These are phyloP conservation scores for Mycosarcoma mackinlayi DNA, from an alignment of 1,284 basidiomycete genomes.

Conservation along the genomic window DNA sequence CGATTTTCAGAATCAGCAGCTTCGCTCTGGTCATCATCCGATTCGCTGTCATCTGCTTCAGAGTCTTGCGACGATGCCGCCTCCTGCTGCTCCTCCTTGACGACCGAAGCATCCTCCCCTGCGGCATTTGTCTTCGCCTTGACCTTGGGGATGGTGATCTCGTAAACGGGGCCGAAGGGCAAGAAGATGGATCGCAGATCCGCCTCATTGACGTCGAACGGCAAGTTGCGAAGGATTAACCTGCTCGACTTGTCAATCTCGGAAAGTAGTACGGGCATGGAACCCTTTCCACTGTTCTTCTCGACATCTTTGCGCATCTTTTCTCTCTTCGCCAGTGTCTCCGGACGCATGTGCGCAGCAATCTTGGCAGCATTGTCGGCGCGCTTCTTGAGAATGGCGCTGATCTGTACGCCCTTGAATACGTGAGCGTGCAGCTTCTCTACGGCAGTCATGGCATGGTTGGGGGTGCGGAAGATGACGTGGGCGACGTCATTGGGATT, in stretches of 20 bases:
- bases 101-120: slow-evolving; percentile 45
- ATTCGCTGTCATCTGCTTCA: slow-evolving; percentile 15
- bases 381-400: slow-evolving; percentile 89
- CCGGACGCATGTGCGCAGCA: slow-evolving; percentile 70
- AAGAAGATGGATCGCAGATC: slow-evolving; percentile 89
- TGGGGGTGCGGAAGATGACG: slow-evolving; percentile 79
- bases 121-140: slow-evolving; percentile 23
- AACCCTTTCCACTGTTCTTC: slow-evolving; percentile 46
- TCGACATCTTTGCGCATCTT: slow-evolving; percentile 69
- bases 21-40: slow-evolving; percentile 14
- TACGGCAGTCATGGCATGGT: slow-evolving; percentile 78
- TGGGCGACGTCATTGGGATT: slow-evolving; percentile 72
- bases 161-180: slow-evolving; percentile 86
- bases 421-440: slow-evolving; percentile 90
- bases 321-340: slow-evolving; percentile 68
- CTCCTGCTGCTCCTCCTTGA: slow-evolving; percentile 16
- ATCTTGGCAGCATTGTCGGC: slow-evolving; percentile 74
- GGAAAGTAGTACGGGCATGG: slow-evolving; percentile 41
- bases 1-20: slow-evolving; percentile 18
- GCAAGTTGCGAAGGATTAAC: slow-evolving; percentile 91
- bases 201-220: slow-evolving; percentile 76
- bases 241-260: slow-evolving; percentile 72
- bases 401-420: slow-evolving; percentile 88
- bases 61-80: slow-evolving; percentile 30
- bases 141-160: slow-evolving; percentile 79